phyloP scores from a whole-genome alignment of 306 rosid species.

The cucumber (Cucumis sativus) region Cucumber_9930_V3 NC_026657.2:38737001-38737500 shows the following conservation, averaged over 20 bases:
- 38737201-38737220: not conserved
- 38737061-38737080: not conserved
- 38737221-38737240: not conserved
- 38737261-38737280: slow-evolving; percentile 82
- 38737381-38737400: not conserved
- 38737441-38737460: not conserved
- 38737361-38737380: not conserved
- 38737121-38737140: not conserved
- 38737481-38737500: slow-evolving; percentile 6
- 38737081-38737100: not conserved
- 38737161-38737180: not conserved
- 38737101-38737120: not conserved
- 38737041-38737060: not conserved
- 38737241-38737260: slow-evolving; percentile 43
- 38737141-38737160: not conserved
- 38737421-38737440: not conserved
- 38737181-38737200: not conserved
- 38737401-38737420: not conserved
- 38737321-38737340: not conserved
- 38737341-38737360: not conserved
- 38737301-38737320: not conserved
- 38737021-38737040: too few relatives aligned
- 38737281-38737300: slow-evolving; percentile 15
- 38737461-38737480: not conserved
- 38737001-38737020: too few relatives aligned